Percentiles rank a stretch among this genome's conserved stretches.
Conservation (phyloP, 768 basidiomycete species). For the Suillus spraguei region DNA sequence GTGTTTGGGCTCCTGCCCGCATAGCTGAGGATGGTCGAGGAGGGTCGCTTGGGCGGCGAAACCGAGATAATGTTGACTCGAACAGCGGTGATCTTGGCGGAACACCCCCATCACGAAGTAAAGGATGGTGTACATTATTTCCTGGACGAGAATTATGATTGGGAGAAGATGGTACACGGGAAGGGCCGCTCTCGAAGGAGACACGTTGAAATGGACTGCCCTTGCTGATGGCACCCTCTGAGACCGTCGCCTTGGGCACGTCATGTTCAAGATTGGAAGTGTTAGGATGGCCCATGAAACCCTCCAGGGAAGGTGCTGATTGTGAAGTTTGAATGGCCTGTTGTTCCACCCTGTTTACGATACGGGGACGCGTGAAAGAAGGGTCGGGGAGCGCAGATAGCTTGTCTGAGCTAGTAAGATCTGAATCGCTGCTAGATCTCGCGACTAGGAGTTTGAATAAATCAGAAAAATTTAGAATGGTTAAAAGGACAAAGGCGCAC, state of each 20-base stretch:
- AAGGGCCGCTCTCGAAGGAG: constrained; percentile 53
- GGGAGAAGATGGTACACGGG: constrained; percentile 37
- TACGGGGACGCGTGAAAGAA: constrained; percentile 32
- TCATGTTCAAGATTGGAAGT: constrained; percentile 17
- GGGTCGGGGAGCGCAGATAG: constrained; percentile 43
- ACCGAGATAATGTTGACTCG: constrained; percentile 11
- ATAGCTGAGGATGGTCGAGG: constrained; percentile 14
- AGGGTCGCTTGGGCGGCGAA: constrained; percentile 8
- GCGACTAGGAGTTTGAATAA: background rate
- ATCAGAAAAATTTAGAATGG: background rate
- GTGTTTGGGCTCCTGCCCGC: constrained; percentile 20
- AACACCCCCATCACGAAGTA: constrained; percentile 20
- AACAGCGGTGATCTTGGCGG: constrained; percentile 14
- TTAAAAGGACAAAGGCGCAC: constrained; percentile 13
- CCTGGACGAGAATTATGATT: constrained; percentile 25
- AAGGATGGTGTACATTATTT: constrained; percentile 37
- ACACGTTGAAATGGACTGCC: constrained; percentile 53
- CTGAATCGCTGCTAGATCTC: constrained; percentile 23
- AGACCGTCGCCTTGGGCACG: constrained; percentile 25
- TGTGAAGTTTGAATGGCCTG: constrained; percentile 43
- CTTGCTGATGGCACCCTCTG: constrained; percentile 42
- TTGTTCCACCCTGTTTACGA: constrained; percentile 32
- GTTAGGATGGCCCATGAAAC: constrained; percentile 25
- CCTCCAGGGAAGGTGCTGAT: constrained; percentile 45
- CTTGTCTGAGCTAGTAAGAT: constrained; percentile 47